Evolutionary conservation across 306 rosid species (phyloP).

Genomic region (barrel medic (Medicago truncatula)): MtrunA17r5.0-ANR NC_053046.1:5595001-5595500

Average conservation of each 20-base stretch:
- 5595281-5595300: slow-evolving; percentile 58
- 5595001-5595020: slow-evolving; percentile 88
- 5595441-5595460: slow-evolving; percentile 55
- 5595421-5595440: slow-evolving; percentile 66
- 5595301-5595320: slow-evolving; percentile 82
- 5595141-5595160: background rate
- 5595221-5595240: too few species aligned
- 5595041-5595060: slow-evolving; percentile 95
- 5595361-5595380: slow-evolving; percentile 84
- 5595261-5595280: background rate
- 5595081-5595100: slow-evolving; percentile 98
- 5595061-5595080: slow-evolving; percentile 99
- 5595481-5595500: slow-evolving; percentile 73
- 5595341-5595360: slow-evolving; percentile 92
- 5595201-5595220: too few species aligned
- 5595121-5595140: background rate
- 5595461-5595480: slow-evolving; percentile 54
- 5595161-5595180: background rate
- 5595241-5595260: background rate
- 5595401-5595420: slow-evolving; percentile 88
- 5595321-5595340: slow-evolving; percentile 85
- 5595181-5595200: too few species aligned
- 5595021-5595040: slow-evolving; percentile 98
- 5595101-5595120: slow-evolving; percentile 77
- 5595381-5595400: slow-evolving; percentile 91